Evolutionary conservation across 345 rosid genomes (phyloP).

Genomic region (Triadica sebifera): DNA sequence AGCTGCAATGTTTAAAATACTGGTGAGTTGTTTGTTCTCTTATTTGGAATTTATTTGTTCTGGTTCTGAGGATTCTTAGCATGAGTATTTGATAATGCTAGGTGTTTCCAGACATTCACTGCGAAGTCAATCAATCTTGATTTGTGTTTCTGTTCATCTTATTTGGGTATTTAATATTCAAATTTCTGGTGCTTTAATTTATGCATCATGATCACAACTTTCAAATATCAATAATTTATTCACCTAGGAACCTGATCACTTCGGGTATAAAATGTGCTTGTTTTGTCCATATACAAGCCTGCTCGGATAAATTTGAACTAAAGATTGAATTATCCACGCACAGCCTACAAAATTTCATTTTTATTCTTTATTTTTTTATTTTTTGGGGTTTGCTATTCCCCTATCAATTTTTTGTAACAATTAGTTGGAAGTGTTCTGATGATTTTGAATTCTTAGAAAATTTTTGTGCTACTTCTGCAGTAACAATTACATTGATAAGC

Average conservation of each 20-base stretch:
- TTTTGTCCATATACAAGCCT: background rate
- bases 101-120: no score
- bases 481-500: no score
- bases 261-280: background rate
- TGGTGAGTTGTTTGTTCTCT: constrained; percentile 49
- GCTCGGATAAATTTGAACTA: background rate
- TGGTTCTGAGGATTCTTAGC: background rate
- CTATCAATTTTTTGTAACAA: background rate
- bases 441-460: no score
- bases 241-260: background rate
- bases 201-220: background rate
- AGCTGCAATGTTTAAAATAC: constrained; percentile 76
- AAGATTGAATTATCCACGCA: background rate
- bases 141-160: background rate
- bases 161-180: background rate
- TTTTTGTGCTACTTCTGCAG: no score
- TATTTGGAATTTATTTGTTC: background rate
- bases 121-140: no score
- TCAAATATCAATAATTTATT: background rate
- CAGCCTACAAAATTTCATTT: no score
- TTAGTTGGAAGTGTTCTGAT: no score
- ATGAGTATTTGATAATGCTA: background rate
- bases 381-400: background rate
- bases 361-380: background rate
- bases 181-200: background rate